Conservation (phyloP, 2,329 filamentous ascomycete genomes). For the Apiospora kogelbergensis region DNA sequence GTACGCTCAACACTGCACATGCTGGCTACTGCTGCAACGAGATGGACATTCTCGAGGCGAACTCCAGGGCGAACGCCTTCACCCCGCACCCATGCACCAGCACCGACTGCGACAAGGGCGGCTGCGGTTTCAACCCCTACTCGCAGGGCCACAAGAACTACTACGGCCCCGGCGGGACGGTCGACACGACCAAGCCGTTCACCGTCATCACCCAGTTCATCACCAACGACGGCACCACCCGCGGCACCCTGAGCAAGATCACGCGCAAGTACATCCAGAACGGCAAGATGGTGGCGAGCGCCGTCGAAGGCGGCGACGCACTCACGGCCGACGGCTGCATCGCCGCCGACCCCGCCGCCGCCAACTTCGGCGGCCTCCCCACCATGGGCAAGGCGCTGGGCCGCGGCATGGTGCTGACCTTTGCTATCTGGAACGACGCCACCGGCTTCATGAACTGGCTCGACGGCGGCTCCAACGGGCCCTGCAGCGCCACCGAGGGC, state of each 20-base stretch:
- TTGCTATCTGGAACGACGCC: conserved; percentile 65
- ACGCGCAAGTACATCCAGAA: conserved; percentile 12
- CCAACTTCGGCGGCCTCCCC: conserved; percentile 57
- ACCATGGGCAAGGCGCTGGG: conserved; percentile 50
- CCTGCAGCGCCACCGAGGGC: conserved; percentile 52
- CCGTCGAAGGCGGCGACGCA: conserved; percentile 18
- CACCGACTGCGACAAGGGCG: conserved; percentile 63
- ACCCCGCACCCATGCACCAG: conserved; percentile 64
- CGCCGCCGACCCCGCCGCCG: conserved; percentile 60
- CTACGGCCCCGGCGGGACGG: conserved; percentile 56
- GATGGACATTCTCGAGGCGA: conserved; percentile 65
- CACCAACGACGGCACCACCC: conserved; percentile 3
- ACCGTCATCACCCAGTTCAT: conserved; percentile 33
- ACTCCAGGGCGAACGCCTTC: conserved; percentile 58
- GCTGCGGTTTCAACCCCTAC: conserved; percentile 68
- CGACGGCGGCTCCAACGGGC: conserved; percentile 60
- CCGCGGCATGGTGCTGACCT: conserved; percentile 45
- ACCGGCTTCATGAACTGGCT: conserved; percentile 73
- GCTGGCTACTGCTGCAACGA: conserved; percentile 57
- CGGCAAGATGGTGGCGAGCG: conserved; percentile 3
- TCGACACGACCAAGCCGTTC: conserved; percentile 57
- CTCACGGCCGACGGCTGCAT: conserved; percentile 34
- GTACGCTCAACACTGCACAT: conserved; percentile 54
- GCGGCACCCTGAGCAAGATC: conserved; percentile 9
- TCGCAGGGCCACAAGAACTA: conserved; percentile 61